These are phyloP conservation scores for Achlya hypogyna DNA, from an alignment of 352 stramenopile genomes.

Conservation along the genomic window DNA sequence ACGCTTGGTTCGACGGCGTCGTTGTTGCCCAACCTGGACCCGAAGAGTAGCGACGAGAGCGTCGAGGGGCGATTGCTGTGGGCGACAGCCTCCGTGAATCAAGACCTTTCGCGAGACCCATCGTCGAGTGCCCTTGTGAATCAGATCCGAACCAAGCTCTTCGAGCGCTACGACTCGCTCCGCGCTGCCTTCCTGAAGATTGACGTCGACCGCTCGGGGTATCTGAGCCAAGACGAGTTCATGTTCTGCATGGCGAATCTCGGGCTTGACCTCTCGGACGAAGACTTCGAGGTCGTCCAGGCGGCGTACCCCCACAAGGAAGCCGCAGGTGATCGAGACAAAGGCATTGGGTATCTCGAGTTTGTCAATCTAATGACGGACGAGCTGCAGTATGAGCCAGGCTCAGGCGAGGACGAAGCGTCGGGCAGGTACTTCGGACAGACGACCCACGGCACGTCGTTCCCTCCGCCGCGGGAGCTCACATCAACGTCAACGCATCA, in stretches of 20 bases:
- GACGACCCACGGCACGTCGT: background rate
- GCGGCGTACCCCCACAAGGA: slow-evolving; percentile 19
- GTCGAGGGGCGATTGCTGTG: slow-evolving; percentile 3
- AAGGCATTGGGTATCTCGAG: slow-evolving; percentile 19
- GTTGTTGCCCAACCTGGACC: background rate
- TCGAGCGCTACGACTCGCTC: slow-evolving; percentile 11
- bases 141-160: slow-evolving; percentile 13
- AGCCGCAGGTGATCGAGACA: slow-evolving; percentile 5
- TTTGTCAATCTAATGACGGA: slow-evolving; percentile 19
- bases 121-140: background rate
- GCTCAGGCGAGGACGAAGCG: slow-evolving; percentile 16
- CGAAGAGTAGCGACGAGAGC: slow-evolving; percentile 5
- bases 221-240: slow-evolving; percentile 15
- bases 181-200: slow-evolving; percentile 14
- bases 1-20: too few relatives aligned
- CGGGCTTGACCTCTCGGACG: slow-evolving; percentile 5
- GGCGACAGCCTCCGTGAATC: background rate
- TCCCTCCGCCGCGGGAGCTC: background rate
- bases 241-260: slow-evolving; percentile 17
- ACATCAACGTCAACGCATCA: background rate
- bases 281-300: slow-evolving; percentile 3
- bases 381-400: slow-evolving; percentile 12
- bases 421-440: slow-evolving; percentile 2
- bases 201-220: slow-evolving; percentile 13
- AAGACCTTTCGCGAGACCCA: background rate